Base-by-base conservation (phyloP, 192 early-diverging fungal species). In the Coemansia sp. region DNA sequence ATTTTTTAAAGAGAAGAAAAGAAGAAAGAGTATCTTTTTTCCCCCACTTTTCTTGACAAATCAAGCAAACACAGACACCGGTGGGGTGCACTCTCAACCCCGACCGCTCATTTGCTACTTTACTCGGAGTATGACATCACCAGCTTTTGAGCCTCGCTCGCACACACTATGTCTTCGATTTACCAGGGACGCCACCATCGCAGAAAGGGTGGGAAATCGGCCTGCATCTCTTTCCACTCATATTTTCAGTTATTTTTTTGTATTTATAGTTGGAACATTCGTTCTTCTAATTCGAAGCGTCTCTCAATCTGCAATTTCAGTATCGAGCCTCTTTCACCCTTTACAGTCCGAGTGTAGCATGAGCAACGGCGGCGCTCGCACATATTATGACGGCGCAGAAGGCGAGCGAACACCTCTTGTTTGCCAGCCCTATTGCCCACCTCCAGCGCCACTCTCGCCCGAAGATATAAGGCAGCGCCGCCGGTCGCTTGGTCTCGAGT, bases 391-490 rank as follows among this genome's bases (percentile, higher is more conserved):
- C 23, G 21, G 50, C 50, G 17, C 16, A 47, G 46, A 47, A 47
- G 49, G 69, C 63, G 69, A 68, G 35, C 63, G 37, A 7, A 55
- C 11, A 5, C 72, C 68, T 21, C 70, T 75, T 21, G 43, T 66
- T 33, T 67, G 67, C 52, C 61, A 44, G 37, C 65, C 69, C 2
- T 80, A 80, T 42, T 69, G 78, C 21, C 78, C 78, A 16, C 78
- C 78, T 11, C 78, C 78, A 19, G 44, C 68, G 30, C 78, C 78
- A 8, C 60, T 80, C 52, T 80, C 78, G 52, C 64, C 73, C 32
- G 78, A 80, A 37, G 78, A 80, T 53, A 73, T 80, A 40, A 64
- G 42, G 13, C 78, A 76, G 74, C 68, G 78, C 4, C 70, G 73
- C 16, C 66, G 78, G 19, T 80, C 78, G 14, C 64, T 80, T 40